Base-by-base conservation (phyloP, 179 eudicot species). In the Beta corolliflora region DNA sequence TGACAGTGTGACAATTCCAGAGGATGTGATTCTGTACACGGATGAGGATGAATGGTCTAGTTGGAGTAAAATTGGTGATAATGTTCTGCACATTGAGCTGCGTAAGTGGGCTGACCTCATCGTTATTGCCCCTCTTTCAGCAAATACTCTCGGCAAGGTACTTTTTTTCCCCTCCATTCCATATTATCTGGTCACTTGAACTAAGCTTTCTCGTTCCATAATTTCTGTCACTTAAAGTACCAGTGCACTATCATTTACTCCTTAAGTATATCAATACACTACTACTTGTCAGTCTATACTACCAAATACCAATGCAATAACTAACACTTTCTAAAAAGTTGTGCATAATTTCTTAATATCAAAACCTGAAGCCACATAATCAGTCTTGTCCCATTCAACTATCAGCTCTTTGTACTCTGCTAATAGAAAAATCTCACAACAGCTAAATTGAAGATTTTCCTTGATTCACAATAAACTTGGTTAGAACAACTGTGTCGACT, bases 111-210 rank as follows among this genome's bases (percentile, higher is more conserved):
- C 99, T 83, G 99, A 96, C 87, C 91, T 96, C 61, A 91, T 96
- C 97, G 97, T 94, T 63, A 94, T 94, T 80, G 99, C 98, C 48
- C 99, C 98, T 52, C 88, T 96, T 70, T 96, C 97, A 19, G 98
- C 98, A 63, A 96, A 96, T 84, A 96, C 98, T 56, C 93, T 96
- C 21, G 98, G 90, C 77, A 93, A 94, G 98, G 99, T 95, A 84
- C 87, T 68, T 36, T 66, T 48, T 19, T 48, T 48, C 9, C n/a
- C 64, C 4, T 52, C 11, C 14, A n/a, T 64, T 19, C 14, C 10
- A 3, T 52, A 64, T 36, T 12, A 5, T 19, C 21, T 52, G 16
- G n/a, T 11, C 31, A 55, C 44, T 48, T 64, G 41, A 21, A 71
- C 15, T 56, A 8, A 18, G 18, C 23, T 12, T 45, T n/a, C 7